A percentile compares a stretch with the other conserved stretches of the same genome.
phyloP scores from a whole-genome alignment of 2,329 filamentous ascomycete species.

The Knufia fluminis region DNA sequence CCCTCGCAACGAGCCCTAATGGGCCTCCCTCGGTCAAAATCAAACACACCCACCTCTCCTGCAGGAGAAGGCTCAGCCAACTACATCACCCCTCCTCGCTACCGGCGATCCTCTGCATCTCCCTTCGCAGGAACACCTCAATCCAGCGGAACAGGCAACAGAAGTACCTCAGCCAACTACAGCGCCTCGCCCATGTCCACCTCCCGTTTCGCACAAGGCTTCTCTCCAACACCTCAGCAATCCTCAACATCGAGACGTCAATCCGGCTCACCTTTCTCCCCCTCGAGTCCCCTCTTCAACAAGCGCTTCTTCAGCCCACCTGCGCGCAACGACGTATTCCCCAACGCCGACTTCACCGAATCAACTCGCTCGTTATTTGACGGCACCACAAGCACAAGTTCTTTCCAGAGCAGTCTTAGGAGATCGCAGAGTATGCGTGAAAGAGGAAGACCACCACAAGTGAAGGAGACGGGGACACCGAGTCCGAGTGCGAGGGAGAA shows the following conservation, averaged over 20 bases:
- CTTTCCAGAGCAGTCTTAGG: constrained; percentile 11
- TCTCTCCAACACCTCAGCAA: constrained; percentile 26
- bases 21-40: constrained; percentile 63
- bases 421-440: constrained; percentile 20
- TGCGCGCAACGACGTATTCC: constrained; percentile 5
- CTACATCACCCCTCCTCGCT: constrained; percentile 80
- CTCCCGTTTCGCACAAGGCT: constrained; percentile 15
- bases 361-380: constrained; percentile 13
- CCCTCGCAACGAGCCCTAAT: constrained; percentile 78
- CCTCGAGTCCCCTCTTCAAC: constrained; percentile 54
- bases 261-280: constrained; percentile 45
- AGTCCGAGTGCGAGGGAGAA: constrained; percentile 25
- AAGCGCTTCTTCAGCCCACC: constrained; percentile 47
- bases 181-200: constrained; percentile 19
- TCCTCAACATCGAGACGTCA: constrained; percentile 31
- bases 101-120: constrained; percentile 47
- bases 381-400: constrained; percentile 10
- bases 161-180: constrained; percentile 26
- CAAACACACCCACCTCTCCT: constrained; percentile 52
- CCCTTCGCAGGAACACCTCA: constrained; percentile 35
- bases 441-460: constrained; percentile 13
- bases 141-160: constrained; percentile 36
- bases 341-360: constrained; percentile 14
- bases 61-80: constrained; percentile 36
- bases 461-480: constrained; percentile 14